Conservation (phyloP, 2,329 filamentous ascomycete genomes). For the Aurifilum marmelostoma region DNA sequence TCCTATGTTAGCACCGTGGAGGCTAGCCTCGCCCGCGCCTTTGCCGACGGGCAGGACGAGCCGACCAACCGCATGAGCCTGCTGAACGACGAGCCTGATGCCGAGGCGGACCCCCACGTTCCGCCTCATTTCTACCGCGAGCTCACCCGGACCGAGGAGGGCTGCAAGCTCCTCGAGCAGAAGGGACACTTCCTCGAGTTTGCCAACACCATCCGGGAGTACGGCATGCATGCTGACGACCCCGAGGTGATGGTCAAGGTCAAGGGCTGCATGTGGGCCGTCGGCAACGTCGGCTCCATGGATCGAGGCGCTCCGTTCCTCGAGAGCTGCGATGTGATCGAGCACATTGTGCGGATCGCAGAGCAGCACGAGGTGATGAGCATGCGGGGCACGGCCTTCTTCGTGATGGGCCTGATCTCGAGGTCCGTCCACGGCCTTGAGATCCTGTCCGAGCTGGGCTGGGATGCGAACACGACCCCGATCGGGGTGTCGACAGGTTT, state of each 20-base stretch:
- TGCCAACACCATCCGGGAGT: constrained; percentile 82
- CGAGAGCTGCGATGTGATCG: constrained; percentile 85
- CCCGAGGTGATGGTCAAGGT: constrained; percentile 86
- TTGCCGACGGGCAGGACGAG: constrained; percentile 67
- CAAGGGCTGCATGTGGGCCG: constrained; percentile 96
- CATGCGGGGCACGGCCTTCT: constrained; percentile 92
- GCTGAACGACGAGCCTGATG: constrained; percentile 60
- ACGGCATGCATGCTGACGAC: constrained; percentile 84
- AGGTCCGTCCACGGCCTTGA: constrained; percentile 90
- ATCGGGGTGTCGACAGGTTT: constrained; percentile 84
- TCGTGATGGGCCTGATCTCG: constrained; percentile 90
- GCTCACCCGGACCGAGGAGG: constrained; percentile 87
- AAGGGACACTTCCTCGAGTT: constrained; percentile 98
- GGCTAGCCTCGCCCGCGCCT: constrained; percentile 87
- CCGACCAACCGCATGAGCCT: constrained; percentile 60
- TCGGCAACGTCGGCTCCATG: constrained; percentile 98
- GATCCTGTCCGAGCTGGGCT: constrained; percentile 85
- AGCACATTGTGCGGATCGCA: constrained; percentile 85
- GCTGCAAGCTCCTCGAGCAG: constrained; percentile 84
- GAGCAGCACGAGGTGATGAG: constrained; percentile 89
- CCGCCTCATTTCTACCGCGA: constrained; percentile 99
- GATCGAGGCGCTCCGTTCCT: constrained; percentile 93
- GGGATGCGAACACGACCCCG: constrained; percentile 87
- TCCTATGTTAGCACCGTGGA: constrained; percentile 94
- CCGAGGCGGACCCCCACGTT: constrained; percentile 65